These are phyloP conservation scores for Marsdenia floribunda DNA, from an alignment of 257 asterid species.

Conservation along the genomic window DNA sequence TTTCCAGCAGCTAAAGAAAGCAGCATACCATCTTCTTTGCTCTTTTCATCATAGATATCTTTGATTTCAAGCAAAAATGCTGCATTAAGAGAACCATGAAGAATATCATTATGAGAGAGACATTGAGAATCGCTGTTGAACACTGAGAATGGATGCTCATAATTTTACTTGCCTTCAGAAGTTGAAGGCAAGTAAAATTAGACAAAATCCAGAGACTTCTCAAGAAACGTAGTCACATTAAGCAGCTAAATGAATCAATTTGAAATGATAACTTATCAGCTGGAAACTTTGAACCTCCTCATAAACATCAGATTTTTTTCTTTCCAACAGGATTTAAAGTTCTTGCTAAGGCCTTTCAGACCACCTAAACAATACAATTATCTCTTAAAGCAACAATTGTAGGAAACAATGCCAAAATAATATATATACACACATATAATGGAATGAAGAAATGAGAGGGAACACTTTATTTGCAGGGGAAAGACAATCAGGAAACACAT, in stretches of 20 bases:
- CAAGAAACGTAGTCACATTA: not conserved
- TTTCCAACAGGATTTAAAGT: too few relatives aligned
- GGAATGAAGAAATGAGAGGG: not conserved
- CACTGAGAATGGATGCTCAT: not conserved
- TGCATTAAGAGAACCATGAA: conserved; percentile 32
- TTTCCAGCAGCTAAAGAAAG: conserved; percentile 56
- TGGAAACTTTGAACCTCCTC: not conserved
- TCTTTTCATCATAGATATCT: conserved; percentile 52
- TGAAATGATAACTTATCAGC: not conserved
- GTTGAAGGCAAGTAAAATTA: not conserved
- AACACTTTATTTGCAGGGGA: not conserved
- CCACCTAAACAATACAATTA: not conserved
- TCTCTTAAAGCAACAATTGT: not conserved
- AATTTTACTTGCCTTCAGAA: too few relatives aligned
- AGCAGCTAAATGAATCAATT: not conserved
- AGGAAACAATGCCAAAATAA: not conserved
- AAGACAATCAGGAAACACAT: too few relatives aligned
- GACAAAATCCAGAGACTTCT: not conserved
- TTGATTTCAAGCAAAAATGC: conserved; percentile 76
- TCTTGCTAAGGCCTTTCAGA: too few relatives aligned
- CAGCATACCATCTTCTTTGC: conserved; percentile 56
- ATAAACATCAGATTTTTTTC: too few relatives aligned
- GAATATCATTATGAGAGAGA: not conserved
- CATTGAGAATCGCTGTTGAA: not conserved
- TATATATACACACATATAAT: not conserved